phyloP scores from a whole-genome alignment of 1,284 basidiomycete species.

The Ustilago shanxiensis region DNA sequence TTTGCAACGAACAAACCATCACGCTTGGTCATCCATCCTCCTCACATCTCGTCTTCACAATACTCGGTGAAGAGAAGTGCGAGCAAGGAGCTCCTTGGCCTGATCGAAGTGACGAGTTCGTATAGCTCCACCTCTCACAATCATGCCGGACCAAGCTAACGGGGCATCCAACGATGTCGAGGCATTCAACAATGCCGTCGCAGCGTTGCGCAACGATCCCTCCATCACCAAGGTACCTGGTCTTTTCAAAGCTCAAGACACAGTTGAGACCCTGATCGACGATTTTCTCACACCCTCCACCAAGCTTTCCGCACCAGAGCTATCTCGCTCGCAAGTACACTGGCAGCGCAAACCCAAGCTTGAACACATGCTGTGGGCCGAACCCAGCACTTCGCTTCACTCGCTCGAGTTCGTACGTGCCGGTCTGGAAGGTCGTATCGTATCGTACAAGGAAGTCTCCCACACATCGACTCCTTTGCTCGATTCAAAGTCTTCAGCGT shows the following conservation, averaged over 20 bases:
- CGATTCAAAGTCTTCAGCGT: slow-evolving; percentile 73
- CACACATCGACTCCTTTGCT: slow-evolving; percentile 36
- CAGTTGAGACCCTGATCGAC: slow-evolving; percentile 25
- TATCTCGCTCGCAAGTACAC: slow-evolving; percentile 40
- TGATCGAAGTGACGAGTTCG: neutral
- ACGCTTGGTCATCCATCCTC: neutral
- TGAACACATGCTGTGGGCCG: slow-evolving; percentile 57
- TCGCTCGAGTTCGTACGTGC: slow-evolving; percentile 65
- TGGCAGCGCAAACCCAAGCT: slow-evolving; percentile 51
- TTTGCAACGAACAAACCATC: neutral
- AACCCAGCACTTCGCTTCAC: slow-evolving; percentile 52
- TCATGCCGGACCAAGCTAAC: slow-evolving; percentile 17
- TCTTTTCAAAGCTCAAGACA: slow-evolving; percentile 9
- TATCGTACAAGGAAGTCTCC: slow-evolving; percentile 59
- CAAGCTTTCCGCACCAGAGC: slow-evolving; percentile 25
- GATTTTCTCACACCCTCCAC: slow-evolving; percentile 36
- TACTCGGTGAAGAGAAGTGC: neutral
- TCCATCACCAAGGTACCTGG: neutral
- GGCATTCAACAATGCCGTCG: slow-evolving; percentile 33
- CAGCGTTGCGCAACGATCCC: slow-evolving; percentile 16
- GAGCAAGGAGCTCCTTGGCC: neutral
- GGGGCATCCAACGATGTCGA: slow-evolving; percentile 17
- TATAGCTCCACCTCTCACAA: neutral
- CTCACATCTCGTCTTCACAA: neutral
- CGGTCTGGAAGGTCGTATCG: slow-evolving; percentile 64